Base-by-base conservation (phyloP, 495 filamentous ascomycete genomes). In the Lasiosphaeriaceae sp. region DNA sequence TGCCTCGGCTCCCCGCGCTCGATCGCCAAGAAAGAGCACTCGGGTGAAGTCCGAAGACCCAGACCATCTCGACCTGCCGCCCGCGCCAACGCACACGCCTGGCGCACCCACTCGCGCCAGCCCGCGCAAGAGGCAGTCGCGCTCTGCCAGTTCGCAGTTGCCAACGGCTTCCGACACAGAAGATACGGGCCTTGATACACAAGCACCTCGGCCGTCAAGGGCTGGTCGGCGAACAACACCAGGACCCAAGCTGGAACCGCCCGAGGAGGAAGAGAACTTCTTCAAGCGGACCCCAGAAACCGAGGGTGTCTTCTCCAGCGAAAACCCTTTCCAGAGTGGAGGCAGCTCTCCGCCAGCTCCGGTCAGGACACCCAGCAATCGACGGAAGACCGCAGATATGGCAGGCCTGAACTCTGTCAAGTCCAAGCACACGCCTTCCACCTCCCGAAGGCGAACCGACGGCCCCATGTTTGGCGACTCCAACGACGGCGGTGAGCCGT, bases 281-380 rank as follows among this genome's bases (percentile, higher is more conserved):
- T 77, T 77, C 53, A 72, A 70, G 61, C 71, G 65, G 7, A 74
- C 73, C 16, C 73, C 72, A 5, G 72, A 74, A 56, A 74, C 71
- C 34, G 80, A 81, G 20, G 83, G 78, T 63, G 80, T 88, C 57
- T 96, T 97, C 71, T 87, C 86, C 31, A 77, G 82, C 63, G 92
- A 97, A 47, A 98, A 98, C 64, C 93, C 94, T 1, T 98, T 98
- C 64, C 94, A 98, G 68, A 94, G 90, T 65, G 92, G 90, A 14
- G 74, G 75, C 54, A 80, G 78, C 35, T 65, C 76, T 0, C 70
- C 75, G 0, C 41, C 64, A 1, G 39, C 63, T 7, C 12, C 56
- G 2, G 54, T 72, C 11, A 75, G 72, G 60, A 76, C 75, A 1
- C 75, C 77, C 14, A 70, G 63, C 58, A 67, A 69, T 54, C 71